These are phyloP conservation scores for Telfairia occidentalis DNA, from an alignment of 331 rosid genomes.

Conservation along the genomic window DNA sequence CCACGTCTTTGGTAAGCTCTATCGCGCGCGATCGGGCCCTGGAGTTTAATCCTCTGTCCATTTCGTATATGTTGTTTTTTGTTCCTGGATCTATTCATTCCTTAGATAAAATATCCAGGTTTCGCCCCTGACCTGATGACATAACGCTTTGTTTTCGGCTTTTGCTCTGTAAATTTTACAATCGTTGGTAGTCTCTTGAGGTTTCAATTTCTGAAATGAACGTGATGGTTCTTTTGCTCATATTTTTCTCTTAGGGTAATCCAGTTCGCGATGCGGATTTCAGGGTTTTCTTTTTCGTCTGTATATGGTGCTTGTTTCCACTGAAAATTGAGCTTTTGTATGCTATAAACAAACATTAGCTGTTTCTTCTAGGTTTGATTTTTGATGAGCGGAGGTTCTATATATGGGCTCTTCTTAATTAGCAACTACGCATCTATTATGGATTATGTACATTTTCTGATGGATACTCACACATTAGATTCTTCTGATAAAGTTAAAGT, in stretches of 20 bases:
- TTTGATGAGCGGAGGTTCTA: background rate
- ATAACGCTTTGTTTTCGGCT: background rate
- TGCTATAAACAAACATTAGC: background rate
- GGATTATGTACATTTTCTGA: background rate
- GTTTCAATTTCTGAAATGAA: background rate
- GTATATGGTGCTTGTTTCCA: background rate
- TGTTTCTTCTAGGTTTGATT: background rate
- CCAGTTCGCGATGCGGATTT: background rate
- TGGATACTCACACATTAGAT: background rate
- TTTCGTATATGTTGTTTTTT: background rate
- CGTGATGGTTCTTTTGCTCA: conserved; percentile 5
- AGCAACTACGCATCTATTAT: background rate
- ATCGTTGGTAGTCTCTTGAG: background rate
- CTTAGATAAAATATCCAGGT: background rate
- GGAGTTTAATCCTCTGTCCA: conserved; percentile 24
- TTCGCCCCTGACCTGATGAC: background rate
- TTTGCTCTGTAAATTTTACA: background rate
- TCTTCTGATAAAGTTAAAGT: background rate
- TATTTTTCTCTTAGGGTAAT: background rate
- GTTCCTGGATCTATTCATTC: background rate
- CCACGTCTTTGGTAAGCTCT: conserved; percentile 88
- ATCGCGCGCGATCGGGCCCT: conserved; percentile 54
- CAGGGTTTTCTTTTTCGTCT: background rate
- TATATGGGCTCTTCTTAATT: background rate
- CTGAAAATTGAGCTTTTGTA: background rate